Base-by-base conservation (phyloP, 75 land plant species). In the Azolla pinnata region DNA sequence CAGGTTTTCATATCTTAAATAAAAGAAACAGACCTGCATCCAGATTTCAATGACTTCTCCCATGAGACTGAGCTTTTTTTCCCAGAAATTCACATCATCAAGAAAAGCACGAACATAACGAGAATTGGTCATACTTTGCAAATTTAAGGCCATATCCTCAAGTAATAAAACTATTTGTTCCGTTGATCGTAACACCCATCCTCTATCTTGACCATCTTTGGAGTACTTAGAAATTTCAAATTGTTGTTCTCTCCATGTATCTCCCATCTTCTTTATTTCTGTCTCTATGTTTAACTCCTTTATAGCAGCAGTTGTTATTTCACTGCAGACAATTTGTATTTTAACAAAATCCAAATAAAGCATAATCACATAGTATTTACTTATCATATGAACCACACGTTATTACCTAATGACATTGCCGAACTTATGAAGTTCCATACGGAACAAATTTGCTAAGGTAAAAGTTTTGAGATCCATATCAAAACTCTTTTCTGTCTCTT, bases 381-480 rank as follows among this genome's bases (percentile, higher is more conserved):
- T 19, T 51, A 24, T 8, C 24, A 24, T 8, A 38, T 38, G 14
- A 38, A 8, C 14, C 14, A 38, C 7, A 38, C 14, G 14, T 38
- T n/a, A 10, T 14, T 33, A 70, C 73, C 67, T 64, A 48, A 70
- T 70, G 23, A 64, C 60, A 20, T 27, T 40, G 21, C 67, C 55
- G 58, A 63, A 70, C 16, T 64, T 70, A 57, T 70, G 73, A 24
- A 70, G 61, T 35, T 70, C 73, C 73, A 70, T 70, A 23, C 34
- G 52, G 61, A 70, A 70, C 2, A 70, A 28, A 29, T 57, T 70
- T 10, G 67, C 73, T 1, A 70, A 61, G 0, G 73, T 70, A 46
- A 70, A 70, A 25, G 73, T 53, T 50, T 70, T 70, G 0, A 61
- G 73, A n/a, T 70, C 73, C 73, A 70, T 70, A 7, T 70, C 73